A percentile compares a stretch with the other conserved stretches of the same genome.
Evolutionary conservation across 2,329 filamentous ascomycete genomes (phyloP).

Genomic region (Verticillium isaacii): DNA sequence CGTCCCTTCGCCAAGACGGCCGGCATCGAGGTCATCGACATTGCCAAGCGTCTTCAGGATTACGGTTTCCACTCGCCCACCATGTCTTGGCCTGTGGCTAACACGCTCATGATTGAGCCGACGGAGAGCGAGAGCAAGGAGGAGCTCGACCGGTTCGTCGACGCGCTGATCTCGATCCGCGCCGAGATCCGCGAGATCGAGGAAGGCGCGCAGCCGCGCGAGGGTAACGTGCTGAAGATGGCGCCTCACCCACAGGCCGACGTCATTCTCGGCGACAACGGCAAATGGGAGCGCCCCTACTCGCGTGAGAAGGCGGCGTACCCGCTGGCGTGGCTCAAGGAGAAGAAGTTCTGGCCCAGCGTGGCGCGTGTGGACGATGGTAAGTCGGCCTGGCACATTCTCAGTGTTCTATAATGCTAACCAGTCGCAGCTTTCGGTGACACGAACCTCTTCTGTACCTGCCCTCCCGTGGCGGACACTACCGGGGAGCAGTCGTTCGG

Average conservation of each 20-base stretch:
- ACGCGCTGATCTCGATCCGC: conserved; percentile 83
- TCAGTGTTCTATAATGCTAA: conserved; percentile 6
- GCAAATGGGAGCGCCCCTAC: conserved; percentile 79
- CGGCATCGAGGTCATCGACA: conserved; percentile 86
- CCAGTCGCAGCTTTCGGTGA: conserved; percentile 72
- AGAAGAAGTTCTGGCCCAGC: conserved; percentile 98
- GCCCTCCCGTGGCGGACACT: conserved; percentile 72
- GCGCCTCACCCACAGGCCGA: conserved; percentile 82
- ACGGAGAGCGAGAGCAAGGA: conserved; percentile 90
- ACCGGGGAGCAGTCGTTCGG: conserved; percentile 22
- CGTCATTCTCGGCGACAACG: conserved; percentile 56
- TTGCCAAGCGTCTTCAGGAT: conserved; percentile 94
- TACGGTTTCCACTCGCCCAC: conserved; percentile 97
- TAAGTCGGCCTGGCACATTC: conserved; percentile 41
- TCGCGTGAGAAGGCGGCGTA: conserved; percentile 80
- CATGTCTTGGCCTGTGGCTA: conserved; percentile 93
- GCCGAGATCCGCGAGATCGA: conserved; percentile 81
- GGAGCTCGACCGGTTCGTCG: conserved; percentile 89
- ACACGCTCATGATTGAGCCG: conserved; percentile 97
- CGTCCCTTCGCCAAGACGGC: conserved; percentile 78
- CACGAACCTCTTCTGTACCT: conserved; percentile 91
- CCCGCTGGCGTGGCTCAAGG: conserved; percentile 72
- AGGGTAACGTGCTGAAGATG: conserved; percentile 84
- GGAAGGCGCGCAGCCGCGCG: conserved; percentile 67
- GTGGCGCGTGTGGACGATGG: conserved; percentile 85